A percentile compares a stretch with the other conserved stretches of the same genome.
These are phyloP conservation scores for Tylopilus intermedius DNA, from an alignment of 768 basidiomycete genomes.

Conservation along the genomic window DNA sequence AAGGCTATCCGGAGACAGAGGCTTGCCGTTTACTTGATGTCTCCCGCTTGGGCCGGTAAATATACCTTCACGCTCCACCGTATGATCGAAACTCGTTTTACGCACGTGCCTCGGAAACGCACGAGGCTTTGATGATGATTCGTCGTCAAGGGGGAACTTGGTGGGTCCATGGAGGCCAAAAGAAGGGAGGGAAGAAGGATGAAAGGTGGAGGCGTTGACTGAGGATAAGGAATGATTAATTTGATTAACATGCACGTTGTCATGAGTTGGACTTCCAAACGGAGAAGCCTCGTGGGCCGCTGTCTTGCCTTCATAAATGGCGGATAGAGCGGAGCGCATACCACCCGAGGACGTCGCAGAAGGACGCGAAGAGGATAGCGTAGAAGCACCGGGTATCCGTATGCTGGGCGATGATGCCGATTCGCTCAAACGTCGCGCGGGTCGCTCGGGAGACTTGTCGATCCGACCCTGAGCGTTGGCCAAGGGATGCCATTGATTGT, in stretches of 20 bases:
- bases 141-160: slow-evolving; percentile 29
- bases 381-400: slow-evolving; percentile 39
- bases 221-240: slow-evolving; percentile 38
- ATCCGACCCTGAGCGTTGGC: slow-evolving; percentile 28
- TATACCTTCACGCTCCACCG: slow-evolving; percentile 65
- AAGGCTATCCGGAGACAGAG: slow-evolving; percentile 58
- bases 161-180: slow-evolving; percentile 60
- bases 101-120: slow-evolving; percentile 80
- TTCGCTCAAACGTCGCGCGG: slow-evolving; percentile 20
- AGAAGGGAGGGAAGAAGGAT: slow-evolving; percentile 72
- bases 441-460: slow-evolving; percentile 28
- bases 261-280: slow-evolving; percentile 35
- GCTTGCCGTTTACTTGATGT: slow-evolving; percentile 79
- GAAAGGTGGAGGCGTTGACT: slow-evolving; percentile 46
- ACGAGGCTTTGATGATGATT: slow-evolving; percentile 38
- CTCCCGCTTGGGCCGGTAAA: slow-evolving; percentile 56
- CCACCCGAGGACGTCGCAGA: slow-evolving; percentile 40
- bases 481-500: slow-evolving; percentile 39
- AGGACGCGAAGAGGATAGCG: slow-evolving; percentile 42
- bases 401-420: slow-evolving; percentile 28
- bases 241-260: slow-evolving; percentile 28
- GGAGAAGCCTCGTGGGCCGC: slow-evolving; percentile 32
- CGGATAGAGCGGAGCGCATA: slow-evolving; percentile 41
- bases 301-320: slow-evolving; percentile 42
- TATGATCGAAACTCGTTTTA: slow-evolving; percentile 95